Conservation (phyloP, 495 filamentous ascomycete genomes). For the Evernia prunastri region DNA sequence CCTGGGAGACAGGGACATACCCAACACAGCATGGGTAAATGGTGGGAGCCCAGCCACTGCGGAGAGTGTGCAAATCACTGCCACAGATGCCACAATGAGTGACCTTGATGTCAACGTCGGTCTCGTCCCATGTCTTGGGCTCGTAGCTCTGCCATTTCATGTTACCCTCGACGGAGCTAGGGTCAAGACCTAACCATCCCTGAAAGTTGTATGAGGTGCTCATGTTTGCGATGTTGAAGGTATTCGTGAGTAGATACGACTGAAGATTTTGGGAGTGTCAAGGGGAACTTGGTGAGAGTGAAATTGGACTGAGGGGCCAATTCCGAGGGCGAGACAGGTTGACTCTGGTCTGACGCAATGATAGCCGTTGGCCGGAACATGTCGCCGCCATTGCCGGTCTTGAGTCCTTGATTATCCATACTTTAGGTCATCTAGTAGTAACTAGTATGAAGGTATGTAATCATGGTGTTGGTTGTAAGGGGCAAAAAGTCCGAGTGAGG, state of each 20-base stretch:
- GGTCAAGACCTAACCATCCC: constrained; percentile 72
- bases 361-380: too few relatives aligned
- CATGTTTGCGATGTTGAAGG: constrained; percentile 16
- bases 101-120: constrained; percentile 71
- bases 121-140: constrained; percentile 72
- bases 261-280: not conserved
- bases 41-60: constrained; percentile 65
- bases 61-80: constrained; percentile 67
- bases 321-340: not conserved
- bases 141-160: constrained; percentile 65
- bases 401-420: too few relatives aligned
- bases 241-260: not conserved
- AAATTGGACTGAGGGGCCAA: not conserved
- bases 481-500: too few relatives aligned
- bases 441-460: too few relatives aligned
- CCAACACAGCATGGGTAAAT: constrained; percentile 66
- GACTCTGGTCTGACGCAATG: constrained; percentile 10
- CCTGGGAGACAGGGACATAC: not conserved
- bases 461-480: too few relatives aligned
- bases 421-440: too few relatives aligned
- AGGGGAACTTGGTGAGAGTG: not conserved
- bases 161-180: constrained; percentile 54
- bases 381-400: constrained; percentile 4
- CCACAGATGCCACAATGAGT: constrained; percentile 84
- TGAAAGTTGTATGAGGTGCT: constrained; percentile 56